Evolutionary conservation across 2,329 filamentous ascomycete genomes (phyloP), one percentile per base, ranked within the genome.

Genomic region (Nannizzia gypsea): DNA sequence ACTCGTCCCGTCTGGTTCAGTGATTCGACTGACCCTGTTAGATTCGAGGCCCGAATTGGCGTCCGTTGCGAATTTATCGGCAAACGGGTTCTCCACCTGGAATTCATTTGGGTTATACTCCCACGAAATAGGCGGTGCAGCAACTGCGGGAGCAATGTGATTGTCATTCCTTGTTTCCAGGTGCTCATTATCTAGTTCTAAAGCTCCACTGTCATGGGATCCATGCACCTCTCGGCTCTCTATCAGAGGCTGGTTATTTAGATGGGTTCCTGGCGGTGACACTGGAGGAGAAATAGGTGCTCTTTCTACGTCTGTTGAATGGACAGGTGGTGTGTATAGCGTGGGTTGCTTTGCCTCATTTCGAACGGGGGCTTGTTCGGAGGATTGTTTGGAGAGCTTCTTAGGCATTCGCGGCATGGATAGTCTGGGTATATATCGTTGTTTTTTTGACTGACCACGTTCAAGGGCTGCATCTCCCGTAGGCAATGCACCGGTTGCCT

Each of bases 51-150:
- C 59, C 50, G 44, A 56, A 13, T 28, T 28, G 20, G 44, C 22
- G 44, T 50, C 44, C 11, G 63, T 64, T 42, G 66, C 66, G 64
- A 59, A 63, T 36, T 60, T 64, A 38, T 75, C 73, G 3, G 72
- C 73, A 55, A 75, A 76, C 6, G 73, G 73, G 60, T 76, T 74
- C 61, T 73, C 72, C 20, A 74, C 72, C 58, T 73, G 70, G 60
- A 71, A 74, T 42, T 74, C 72, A 50, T 70, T 69, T 6, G 73
- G 66, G 8, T 71, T 71, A 58, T 74, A 74, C 59, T 75, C 70
- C 57, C 70, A 71, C 24, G 52, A 56, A 42, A 59, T 62, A 58
- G 24, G 61, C 38, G 13, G 46, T 60, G 55, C 59, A 56, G n/a
- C n/a, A 15, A 15, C 9, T 50, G 59, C 6, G 57, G 28, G 64